These are phyloP conservation scores for Russula earlei DNA, from an alignment of 768 basidiomycete species.

Conservation along the genomic window DNA sequence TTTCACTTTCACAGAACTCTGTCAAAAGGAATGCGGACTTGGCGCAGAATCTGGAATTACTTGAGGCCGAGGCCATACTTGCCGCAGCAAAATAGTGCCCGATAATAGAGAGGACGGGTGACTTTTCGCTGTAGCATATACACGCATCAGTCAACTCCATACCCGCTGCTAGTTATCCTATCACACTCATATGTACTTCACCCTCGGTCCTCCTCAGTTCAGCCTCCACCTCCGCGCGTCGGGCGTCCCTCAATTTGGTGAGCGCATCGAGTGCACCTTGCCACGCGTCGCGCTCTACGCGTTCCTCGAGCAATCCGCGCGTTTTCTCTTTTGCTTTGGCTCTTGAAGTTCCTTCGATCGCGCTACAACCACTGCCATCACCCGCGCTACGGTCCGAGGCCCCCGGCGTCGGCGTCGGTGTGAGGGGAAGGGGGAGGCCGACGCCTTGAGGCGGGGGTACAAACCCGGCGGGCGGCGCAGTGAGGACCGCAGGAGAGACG, in stretches of 20 bases:
- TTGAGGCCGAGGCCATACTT: slow-evolving; percentile 47
- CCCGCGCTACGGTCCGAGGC: slow-evolving; percentile 22
- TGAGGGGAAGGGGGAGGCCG: slow-evolving; percentile 52
- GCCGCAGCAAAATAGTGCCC: slow-evolving; percentile 26
- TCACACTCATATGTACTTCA: neutral
- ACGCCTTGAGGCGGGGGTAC: slow-evolving; percentile 74
- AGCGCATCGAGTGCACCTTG: slow-evolving; percentile 61
- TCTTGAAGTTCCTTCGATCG: too few relatives aligned
- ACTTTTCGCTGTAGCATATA: too few relatives aligned
- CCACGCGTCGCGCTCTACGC: slow-evolving; percentile 71
- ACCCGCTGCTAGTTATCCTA: too few relatives aligned
- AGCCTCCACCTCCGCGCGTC: neutral
- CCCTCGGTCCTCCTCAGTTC: neutral
- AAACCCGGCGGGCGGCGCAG: slow-evolving; percentile 63
- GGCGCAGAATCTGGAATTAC: slow-evolving; percentile 27
- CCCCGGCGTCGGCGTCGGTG: too few relatives aligned
- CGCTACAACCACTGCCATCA: slow-evolving; percentile 4
- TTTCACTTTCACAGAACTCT: slow-evolving; percentile 34
- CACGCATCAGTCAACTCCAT: too few relatives aligned
- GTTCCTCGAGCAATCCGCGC: slow-evolving; percentile 67
- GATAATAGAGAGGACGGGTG: neutral
- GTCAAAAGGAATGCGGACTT: slow-evolving; percentile 36
- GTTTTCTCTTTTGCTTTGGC: slow-evolving; percentile 27
- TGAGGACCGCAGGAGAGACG: slow-evolving; percentile 82
- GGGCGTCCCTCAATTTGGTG: slow-evolving; percentile 20